phyloP scores from a whole-genome alignment of 176 grass and related monocot genomes.

The Elymus sibiricus region DNA sequence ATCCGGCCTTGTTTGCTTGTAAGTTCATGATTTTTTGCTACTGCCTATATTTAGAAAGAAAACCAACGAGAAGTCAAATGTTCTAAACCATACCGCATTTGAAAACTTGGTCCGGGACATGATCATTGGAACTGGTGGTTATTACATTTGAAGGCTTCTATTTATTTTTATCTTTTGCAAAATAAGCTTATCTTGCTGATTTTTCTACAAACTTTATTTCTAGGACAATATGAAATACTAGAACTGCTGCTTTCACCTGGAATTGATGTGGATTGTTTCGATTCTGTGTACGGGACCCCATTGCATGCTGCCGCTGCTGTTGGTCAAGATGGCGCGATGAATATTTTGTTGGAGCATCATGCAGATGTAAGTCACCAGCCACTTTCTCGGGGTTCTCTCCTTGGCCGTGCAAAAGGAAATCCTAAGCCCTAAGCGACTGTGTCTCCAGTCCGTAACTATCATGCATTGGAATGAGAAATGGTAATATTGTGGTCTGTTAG shows the following conservation, averaged over 20 bases:
- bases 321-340: neutral
- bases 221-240: neutral
- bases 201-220: neutral
- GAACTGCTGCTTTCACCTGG: neutral
- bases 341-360: too few species aligned
- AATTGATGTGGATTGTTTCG: neutral
- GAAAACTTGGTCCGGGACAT: too few species aligned
- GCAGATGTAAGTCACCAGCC: neutral
- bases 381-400: neutral
- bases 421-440: neutral
- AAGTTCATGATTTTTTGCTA: too few species aligned
- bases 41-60: too few species aligned
- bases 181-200: too few species aligned
- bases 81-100: too few species aligned
- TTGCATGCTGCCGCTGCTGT: neutral
- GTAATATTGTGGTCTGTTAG: too few species aligned
- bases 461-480: neutral
- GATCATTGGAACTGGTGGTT: too few species aligned
- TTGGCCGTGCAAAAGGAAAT: neutral
- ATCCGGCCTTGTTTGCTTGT: too few species aligned
- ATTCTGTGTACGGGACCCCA: neutral
- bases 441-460: neutral
- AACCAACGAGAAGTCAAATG: too few species aligned
- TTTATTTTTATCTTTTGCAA: too few species aligned
- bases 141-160: too few species aligned